Base-by-base conservation (phyloP, 208 protist species). In the Leishmania major region DNA sequence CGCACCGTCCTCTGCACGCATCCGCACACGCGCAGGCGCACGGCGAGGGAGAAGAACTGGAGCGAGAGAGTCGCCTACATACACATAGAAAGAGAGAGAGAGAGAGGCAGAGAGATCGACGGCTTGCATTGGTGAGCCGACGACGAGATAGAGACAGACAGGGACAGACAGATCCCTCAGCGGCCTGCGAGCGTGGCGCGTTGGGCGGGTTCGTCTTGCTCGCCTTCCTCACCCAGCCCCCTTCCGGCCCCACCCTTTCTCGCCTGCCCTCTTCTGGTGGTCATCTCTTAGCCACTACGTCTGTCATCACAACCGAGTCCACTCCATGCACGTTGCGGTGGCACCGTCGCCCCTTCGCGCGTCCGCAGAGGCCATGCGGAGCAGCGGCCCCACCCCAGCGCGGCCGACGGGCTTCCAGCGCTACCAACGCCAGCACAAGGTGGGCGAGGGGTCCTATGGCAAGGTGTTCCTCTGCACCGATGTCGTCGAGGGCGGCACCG, bases 391-490 rank as follows among this genome's bases (percentile, higher is more conserved):
- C 40, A 40, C 37, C 57, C n/a, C 69, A 2, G 62, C 74, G 37
- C 11, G 86, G n/a, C 59, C 70, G 35, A 84, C 53, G 19, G 81
- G 85, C 59, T 86, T 91, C 22, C 64, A 82, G 37, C 92, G 91
- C 47, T 99, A 99, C 81, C 31, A 89, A 62, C 94, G 96, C 35
- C 78, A 96, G 47, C 95, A 98, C 73, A 99, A 99, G 86, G 89
- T 99, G n/a, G 98, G 98, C n/a, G 96, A 99, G 76, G 98, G 98
- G 35, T 99, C 98, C 1, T 99, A 99, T 84, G 98, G 98, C 53
- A 97, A 99, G 35, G 98, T 99, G 11, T 99, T 99, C 88, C 99
- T 99, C 77, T 98, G 96, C 67, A 84, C 89, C 45, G 95, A 99
- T 80, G 79, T 78, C 0, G 71, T 88, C 19, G 97, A 88, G 22